phyloP scores from a whole-genome alignment of 1,284 basidiomycete species.

The Agroathelia rolfsii region DNA sequence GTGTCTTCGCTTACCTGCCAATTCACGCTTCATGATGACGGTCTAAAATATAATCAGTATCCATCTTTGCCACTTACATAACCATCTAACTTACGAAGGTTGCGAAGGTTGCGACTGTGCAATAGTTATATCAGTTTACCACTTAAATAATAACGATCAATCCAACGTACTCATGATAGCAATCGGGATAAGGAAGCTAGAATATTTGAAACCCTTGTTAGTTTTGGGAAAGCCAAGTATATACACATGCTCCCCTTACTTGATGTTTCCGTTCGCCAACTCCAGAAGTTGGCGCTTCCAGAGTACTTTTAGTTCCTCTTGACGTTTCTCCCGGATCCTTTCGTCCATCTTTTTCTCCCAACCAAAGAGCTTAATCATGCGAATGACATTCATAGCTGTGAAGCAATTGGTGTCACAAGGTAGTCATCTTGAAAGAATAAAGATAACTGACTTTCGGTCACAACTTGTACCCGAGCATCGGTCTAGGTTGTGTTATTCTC shows the following conservation, averaged over 20 bases:
- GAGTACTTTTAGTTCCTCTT: conserved; percentile 43
- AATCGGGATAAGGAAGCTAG: conserved; percentile 52
- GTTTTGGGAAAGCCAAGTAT: not conserved
- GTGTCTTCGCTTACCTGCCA: too few species aligned
- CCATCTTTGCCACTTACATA: not conserved
- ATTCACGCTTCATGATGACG: conserved; percentile 23
- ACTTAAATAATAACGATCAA: conserved; percentile 45
- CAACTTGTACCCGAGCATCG: conserved; percentile 37
- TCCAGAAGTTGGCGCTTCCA: conserved; percentile 32
- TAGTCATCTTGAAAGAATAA: conserved; percentile 5
- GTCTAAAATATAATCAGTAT: conserved; percentile 17
- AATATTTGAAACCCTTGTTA: too few species aligned
- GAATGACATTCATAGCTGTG: conserved; percentile 27
- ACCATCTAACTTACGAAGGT: conserved; percentile 31
- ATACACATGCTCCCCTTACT: conserved; percentile 19
- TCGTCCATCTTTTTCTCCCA: conserved; percentile 40
- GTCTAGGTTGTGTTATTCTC: conserved; percentile 20
- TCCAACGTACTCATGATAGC: too few species aligned
- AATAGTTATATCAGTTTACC: too few species aligned
- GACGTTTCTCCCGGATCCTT: conserved; percentile 37
- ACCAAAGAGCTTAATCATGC: conserved; percentile 49
- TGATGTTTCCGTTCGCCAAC: conserved; percentile 26
- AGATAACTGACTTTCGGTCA: conserved; percentile 33
- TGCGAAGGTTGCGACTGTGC: conserved; percentile 56
- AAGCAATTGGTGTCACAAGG: not conserved